Evolutionary conservation across 805 yeast genomes (phyloP).

Genomic region (Tetrapisispora iriomotensis): DNA sequence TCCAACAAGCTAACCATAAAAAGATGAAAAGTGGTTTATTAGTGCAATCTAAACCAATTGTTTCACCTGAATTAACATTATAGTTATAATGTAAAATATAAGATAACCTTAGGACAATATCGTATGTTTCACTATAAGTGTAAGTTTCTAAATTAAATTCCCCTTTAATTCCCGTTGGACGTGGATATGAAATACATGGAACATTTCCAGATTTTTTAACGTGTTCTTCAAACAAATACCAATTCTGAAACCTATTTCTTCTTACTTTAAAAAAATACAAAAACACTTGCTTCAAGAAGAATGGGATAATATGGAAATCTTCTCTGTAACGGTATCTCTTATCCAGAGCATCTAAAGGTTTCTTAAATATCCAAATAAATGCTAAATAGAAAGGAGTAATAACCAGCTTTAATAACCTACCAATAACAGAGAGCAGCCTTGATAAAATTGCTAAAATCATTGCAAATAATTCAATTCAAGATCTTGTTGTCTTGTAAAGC

Average conservation of each 20-base stretch:
- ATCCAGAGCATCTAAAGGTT: slow-evolving; percentile 17
- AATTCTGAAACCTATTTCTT: slow-evolving; percentile 39
- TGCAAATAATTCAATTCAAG: too few relatives aligned
- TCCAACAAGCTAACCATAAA: slow-evolving; percentile 82
- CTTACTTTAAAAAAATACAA: slow-evolving; percentile 30
- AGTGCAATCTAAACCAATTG: slow-evolving; percentile 65
- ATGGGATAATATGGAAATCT: slow-evolving; percentile 44
- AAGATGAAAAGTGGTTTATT: slow-evolving; percentile 77
- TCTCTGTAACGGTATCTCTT: slow-evolving; percentile 33
- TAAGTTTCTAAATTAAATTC: slow-evolving; percentile 51
- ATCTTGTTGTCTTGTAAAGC: too few relatives aligned
- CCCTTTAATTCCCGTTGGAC: slow-evolving; percentile 33
- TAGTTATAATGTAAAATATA: slow-evolving; percentile 52
- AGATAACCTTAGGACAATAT: slow-evolving; percentile 55
- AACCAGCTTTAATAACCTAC: slow-evolving; percentile 2
- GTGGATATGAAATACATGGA: slow-evolving; percentile 51
- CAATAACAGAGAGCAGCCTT: neutral
- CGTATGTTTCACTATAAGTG: slow-evolving; percentile 63
- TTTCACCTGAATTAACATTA: slow-evolving; percentile 55
- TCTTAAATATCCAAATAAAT: slow-evolving; percentile 8
- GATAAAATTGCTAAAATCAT: neutral
- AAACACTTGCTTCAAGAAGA: slow-evolving; percentile 32
- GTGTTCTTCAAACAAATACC: slow-evolving; percentile 59
- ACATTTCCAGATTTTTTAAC: slow-evolving; percentile 40
- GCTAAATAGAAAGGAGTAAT: slow-evolving; percentile 9